Evolutionary conservation across 1,284 basidiomycete species (phyloP).

Genomic region (Cryptococcus depauperatus): DNA sequence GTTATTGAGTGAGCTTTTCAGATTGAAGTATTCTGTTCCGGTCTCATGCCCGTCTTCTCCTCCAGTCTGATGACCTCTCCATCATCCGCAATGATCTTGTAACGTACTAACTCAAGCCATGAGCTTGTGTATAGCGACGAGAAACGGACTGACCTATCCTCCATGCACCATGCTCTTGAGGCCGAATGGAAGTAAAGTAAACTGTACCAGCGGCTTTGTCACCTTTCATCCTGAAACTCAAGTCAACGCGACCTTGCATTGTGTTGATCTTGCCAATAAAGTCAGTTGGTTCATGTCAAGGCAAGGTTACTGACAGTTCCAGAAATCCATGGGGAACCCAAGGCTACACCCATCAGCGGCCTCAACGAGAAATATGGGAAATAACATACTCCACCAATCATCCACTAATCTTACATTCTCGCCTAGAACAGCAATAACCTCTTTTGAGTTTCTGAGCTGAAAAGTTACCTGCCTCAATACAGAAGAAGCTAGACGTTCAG

Average conservation of each 20-base stretch:
- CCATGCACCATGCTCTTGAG: slow-evolving; percentile 39
- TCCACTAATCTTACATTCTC: slow-evolving; percentile 33
- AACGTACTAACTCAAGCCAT: slow-evolving; percentile 41
- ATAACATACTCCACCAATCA: slow-evolving; percentile 41
- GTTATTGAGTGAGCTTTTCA: not conserved
- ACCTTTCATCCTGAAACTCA: slow-evolving; percentile 42
- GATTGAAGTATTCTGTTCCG: not conserved
- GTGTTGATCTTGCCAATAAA: slow-evolving; percentile 36
- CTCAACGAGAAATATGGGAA: not conserved
- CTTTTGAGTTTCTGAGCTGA: slow-evolving; percentile 39
- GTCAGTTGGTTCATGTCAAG: no score
- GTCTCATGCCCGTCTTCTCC: slow-evolving; percentile 11
- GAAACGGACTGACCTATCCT: slow-evolving; percentile 34
- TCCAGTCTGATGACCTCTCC: slow-evolving; percentile 38
- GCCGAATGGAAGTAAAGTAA: slow-evolving; percentile 45
- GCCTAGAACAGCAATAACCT: slow-evolving; percentile 34
- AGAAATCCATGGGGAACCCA: slow-evolving; percentile 45
- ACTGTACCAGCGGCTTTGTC: slow-evolving; percentile 41
- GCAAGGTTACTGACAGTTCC: slow-evolving; percentile 37
- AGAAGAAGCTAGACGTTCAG: slow-evolving; percentile 42
- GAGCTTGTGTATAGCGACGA: no score
- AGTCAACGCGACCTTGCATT: slow-evolving; percentile 45
- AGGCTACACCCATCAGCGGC: slow-evolving; percentile 17
- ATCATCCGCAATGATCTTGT: slow-evolving; percentile 43
- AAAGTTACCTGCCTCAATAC: slow-evolving; percentile 40